Evolutionary conservation across 257 asterid species (phyloP), one percentile per base, ranked within the genome.

Genomic region (Solanum piurae): DNA sequence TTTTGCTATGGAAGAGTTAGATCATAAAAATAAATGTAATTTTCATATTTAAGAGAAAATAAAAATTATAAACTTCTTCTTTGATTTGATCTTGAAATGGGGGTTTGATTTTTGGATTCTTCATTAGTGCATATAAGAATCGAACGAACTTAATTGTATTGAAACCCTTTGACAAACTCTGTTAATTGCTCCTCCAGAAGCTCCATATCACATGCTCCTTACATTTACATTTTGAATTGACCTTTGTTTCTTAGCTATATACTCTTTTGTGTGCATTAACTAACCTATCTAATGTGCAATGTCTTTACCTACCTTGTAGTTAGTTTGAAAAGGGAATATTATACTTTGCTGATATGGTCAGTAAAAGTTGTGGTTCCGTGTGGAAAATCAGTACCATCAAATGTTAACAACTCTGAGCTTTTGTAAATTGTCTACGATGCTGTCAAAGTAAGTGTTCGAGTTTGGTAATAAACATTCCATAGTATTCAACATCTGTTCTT

Each of bases 181-280:
- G 93, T 97, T 97, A 58, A 92, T 97, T 89, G 99, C 98, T 89
- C 99, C 99, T 84, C 98, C 98, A 12, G 99, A 97, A 95, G 99
- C 99, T 88, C 99, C 99, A 66, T 97, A 87, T 87, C 73, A 58
- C 83, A 64, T 86, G 42, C 36, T 9, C 69, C 76, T 76, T 49
- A 76, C 52, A 66, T 91, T 58, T 71, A 29, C 40, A 27, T 46
- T 85, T 6, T 44, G 46, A 36, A 18, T 73, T 73, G 80, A 73
- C 16, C 7, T 34, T 27, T 4, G 25, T 73, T 73, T 73, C 11
- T 37, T 74, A 74, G 52, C 21, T 36, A 29, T 29, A 29, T 29
- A 36, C 18, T 74, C 27, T 74, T 74, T 36, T 74, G 52, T 74
- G 16, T 21, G 42, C 29, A 71, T 31, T 31, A 13, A 71, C 77